A percentile compares a stretch with the other conserved stretches of the same genome.
Evolutionary conservation across 441 rosid species (phyloP).

Genomic region (Sinapis alba): DNA sequence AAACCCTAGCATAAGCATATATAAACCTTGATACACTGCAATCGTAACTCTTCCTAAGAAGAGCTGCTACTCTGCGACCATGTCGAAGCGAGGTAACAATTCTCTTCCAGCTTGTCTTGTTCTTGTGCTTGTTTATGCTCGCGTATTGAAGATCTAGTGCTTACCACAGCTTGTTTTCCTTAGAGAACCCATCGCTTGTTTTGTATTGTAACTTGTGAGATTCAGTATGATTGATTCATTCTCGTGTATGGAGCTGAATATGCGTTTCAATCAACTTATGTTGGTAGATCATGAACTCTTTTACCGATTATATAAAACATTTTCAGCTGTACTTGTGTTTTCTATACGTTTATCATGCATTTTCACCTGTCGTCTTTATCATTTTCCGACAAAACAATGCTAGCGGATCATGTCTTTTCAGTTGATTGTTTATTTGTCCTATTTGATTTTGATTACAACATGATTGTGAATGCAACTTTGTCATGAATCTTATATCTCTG

Average conservation of each 20-base stretch:
- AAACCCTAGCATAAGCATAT: constrained; percentile 34
- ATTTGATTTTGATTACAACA: too few species aligned
- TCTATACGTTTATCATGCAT: neutral
- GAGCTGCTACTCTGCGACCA: constrained; percentile 39
- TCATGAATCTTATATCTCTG: neutral
- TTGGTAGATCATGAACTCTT: neutral
- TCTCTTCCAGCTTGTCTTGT: neutral
- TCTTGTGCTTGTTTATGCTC: too few species aligned
- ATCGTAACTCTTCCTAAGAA: constrained; percentile 3
- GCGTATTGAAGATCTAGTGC: neutral
- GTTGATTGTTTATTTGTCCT: too few species aligned
- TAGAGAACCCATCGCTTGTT: neutral
- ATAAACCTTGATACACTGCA: constrained; percentile 28
- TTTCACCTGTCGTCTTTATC: neutral
- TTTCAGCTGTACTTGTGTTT: neutral
- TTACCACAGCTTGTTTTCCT: neutral
- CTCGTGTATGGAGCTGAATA: neutral
- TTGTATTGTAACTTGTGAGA: neutral
- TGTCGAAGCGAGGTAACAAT: constrained; percentile 46
- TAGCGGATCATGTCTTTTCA: too few species aligned
- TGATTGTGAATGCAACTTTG: neutral
- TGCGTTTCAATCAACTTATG: neutral
- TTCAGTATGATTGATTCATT: neutral
- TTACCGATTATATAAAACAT: neutral
- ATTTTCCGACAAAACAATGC: too few species aligned